A percentile compares a stretch with the other conserved stretches of the same genome.
Evolutionary conservation across 306 rosid species (phyloP).

Genomic region (Castanopsis chinensis): DNA sequence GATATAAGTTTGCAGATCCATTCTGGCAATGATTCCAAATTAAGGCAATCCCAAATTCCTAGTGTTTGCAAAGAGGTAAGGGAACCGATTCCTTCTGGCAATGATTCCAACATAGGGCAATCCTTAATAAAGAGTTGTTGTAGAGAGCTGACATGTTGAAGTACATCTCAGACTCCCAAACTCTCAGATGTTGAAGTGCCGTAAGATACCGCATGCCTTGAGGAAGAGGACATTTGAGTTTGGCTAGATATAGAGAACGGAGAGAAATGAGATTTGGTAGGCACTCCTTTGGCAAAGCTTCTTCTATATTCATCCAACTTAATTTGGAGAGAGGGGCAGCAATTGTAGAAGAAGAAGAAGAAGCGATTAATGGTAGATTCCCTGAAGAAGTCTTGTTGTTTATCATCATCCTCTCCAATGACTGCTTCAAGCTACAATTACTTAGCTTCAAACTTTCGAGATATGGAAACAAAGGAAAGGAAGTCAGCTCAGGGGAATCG

Average conservation of each 20-base stretch:
- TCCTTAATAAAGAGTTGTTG: fast-evolving
- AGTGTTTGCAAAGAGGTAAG: no score
- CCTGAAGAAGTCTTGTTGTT: not conserved
- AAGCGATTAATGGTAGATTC: not conserved
- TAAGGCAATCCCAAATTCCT: fast-evolving
- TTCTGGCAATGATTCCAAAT: no score
- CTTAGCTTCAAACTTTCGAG: no score
- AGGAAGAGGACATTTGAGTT: not conserved
- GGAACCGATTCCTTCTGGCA: no score
- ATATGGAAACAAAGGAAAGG: constrained; percentile 6
- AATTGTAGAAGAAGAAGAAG: not conserved
- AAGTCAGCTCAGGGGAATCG: not conserved
- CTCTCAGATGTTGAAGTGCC: fast-evolving
- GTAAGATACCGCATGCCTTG: constrained; percentile 3
- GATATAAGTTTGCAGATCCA: no score
- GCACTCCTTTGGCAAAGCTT: not conserved
- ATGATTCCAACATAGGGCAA: no score
- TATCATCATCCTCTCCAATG: not conserved
- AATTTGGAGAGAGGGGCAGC: not conserved
- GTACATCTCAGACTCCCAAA: fast-evolving
- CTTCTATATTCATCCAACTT: fast-evolving
- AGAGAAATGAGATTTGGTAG: not conserved
- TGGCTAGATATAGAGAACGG: fast-evolving
- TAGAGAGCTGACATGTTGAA: not conserved
- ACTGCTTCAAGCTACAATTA: not conserved